These are phyloP conservation scores for Arxiozyma bovina DNA, from an alignment of 1,139 yeast species.

Conservation along the genomic window DNA sequence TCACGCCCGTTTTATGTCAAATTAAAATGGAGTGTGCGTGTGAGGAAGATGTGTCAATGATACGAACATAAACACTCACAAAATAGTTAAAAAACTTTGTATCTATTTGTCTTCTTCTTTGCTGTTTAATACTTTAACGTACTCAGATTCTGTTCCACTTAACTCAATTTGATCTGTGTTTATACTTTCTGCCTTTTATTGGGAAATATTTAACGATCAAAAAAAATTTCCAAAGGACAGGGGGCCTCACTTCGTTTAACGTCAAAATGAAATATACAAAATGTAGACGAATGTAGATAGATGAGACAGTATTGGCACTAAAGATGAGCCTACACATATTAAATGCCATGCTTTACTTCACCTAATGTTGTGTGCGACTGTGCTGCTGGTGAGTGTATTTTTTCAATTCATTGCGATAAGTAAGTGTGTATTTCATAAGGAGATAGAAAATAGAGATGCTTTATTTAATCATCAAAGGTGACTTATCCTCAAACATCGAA, in stretches of 20 bases:
- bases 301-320: no score
- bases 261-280: background rate
- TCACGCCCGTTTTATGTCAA: background rate
- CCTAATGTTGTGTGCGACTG: background rate
- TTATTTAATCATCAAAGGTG: conserved; percentile 21
- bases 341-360: no score
- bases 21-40: no score
- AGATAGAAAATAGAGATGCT: conserved; percentile 16
- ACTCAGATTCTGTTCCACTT: no score
- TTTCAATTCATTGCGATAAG: no score
- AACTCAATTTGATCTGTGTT: background rate
- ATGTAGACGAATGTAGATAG: no score
- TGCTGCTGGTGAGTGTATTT: background rate
- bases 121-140: background rate
- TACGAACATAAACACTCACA: background rate
- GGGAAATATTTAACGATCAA: background rate
- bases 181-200: background rate
- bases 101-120: background rate
- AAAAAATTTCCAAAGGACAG: no score
- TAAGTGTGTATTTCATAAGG: background rate
- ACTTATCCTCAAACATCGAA: conserved; percentile 26
- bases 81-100: background rate
- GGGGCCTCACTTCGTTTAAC: background rate
- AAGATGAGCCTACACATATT: no score
- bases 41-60: background rate